Conservation (phyloP, 2,329 filamentous ascomycete species). For the Zymoseptoria crescenta region DNA sequence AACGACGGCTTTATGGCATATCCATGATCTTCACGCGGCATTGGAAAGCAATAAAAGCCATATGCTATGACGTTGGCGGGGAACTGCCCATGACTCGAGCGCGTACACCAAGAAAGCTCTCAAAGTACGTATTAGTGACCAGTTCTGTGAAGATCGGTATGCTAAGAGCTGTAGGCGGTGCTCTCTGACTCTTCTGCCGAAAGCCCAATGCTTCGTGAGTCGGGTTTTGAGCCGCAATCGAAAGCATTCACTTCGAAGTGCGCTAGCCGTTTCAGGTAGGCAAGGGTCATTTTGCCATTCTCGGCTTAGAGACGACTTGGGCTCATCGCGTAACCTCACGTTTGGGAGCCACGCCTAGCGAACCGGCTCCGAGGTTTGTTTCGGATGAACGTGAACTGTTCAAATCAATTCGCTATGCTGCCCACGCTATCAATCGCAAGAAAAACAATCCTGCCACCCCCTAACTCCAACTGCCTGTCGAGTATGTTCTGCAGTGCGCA, state of each 20-base stretch:
- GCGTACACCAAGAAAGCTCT: neutral
- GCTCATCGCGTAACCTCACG: neutral
- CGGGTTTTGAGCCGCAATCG: neutral
- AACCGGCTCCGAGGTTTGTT: neutral
- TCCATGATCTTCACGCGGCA: neutral
- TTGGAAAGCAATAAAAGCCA: neutral
- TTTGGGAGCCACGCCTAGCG: neutral
- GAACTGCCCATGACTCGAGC: neutral
- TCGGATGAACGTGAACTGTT: neutral
- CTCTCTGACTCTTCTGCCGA: neutral
- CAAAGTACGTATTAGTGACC: neutral
- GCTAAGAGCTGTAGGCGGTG: neutral
- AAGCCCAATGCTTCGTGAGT: neutral
- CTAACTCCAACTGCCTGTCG: neutral
- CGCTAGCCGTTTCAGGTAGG: neutral
- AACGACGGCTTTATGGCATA: neutral
- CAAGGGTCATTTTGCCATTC: neutral
- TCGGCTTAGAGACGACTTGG: neutral
- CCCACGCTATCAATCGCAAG: neutral
- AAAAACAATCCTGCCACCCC: neutral
- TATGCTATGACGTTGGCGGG: neutral
- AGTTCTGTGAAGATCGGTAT: neutral
- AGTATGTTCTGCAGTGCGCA: neutral
- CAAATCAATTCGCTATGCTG: neutral
- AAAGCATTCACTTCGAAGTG: neutral